Evolutionary conservation across 1,284 basidiomycete species (phyloP).

Genomic region (Irpex rosettiformis): DNA sequence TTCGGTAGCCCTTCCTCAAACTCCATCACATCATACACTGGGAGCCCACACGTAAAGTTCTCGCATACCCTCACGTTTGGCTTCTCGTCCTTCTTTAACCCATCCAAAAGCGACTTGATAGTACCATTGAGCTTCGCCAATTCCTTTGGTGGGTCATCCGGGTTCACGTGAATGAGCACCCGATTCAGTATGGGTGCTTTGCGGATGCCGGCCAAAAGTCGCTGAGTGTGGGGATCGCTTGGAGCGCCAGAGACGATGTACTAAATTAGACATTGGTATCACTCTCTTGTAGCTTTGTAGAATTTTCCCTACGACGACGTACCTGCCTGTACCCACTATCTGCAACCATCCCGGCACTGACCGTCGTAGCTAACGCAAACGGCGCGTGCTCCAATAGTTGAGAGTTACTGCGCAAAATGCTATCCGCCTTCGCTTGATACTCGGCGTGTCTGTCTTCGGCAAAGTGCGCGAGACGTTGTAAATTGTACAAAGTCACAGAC

Average conservation of each 20-base stretch:
- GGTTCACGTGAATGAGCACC: conserved; percentile 26
- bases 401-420: conserved; percentile 24
- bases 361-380: conserved; percentile 24
- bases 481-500: conserved; percentile 36
- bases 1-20: conserved; percentile 6
- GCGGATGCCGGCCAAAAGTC: conserved; percentile 19
- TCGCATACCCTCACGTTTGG: conserved; percentile 26
- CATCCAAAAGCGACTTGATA: conserved; percentile 18
- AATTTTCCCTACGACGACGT: neutral
- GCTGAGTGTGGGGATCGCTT: conserved; percentile 7
- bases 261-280: conserved; percentile 10
- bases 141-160: conserved; percentile 19
- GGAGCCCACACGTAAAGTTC: conserved; percentile 27
- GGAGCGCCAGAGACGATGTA: conserved; percentile 21
- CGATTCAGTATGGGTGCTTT: conserved; percentile 24
- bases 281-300: neutral
- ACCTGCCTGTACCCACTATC: conserved; percentile 26
- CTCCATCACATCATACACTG: conserved; percentile 21
- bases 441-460: conserved; percentile 27
- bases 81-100: conserved; percentile 4
- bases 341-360: conserved; percentile 20
- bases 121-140: conserved; percentile 23
- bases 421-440: conserved; percentile 30
- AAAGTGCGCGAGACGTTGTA: conserved; percentile 34
- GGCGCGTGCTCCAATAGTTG: conserved; percentile 24